phyloP scores from a whole-genome alignment of 1,139 yeast genomes.

The Candida tunisiensis region DNA sequence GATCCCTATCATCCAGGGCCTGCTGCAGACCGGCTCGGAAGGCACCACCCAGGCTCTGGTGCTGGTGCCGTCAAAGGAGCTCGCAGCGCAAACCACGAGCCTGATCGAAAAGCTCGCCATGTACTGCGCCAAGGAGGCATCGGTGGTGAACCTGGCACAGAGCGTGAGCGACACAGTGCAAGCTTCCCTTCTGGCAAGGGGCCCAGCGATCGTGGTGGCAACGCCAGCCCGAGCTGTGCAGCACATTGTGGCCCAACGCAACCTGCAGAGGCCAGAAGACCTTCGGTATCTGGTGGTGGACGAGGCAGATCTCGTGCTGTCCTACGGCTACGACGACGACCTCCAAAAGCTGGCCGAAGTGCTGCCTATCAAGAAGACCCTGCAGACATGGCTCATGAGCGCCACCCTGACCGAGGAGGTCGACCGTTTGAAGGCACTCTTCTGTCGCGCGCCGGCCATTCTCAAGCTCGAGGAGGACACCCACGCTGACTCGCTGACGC shows the following conservation, averaged over 20 bases:
- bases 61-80: slow-evolving; percentile 74
- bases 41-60: slow-evolving; percentile 28
- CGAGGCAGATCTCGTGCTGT: slow-evolving; percentile 83
- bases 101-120: slow-evolving; percentile 52
- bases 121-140: slow-evolving; percentile 54
- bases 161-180: slow-evolving; percentile 59
- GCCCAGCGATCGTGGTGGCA: slow-evolving; percentile 69
- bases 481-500: slow-evolving; percentile 44
- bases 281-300: slow-evolving; percentile 72
- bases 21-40: slow-evolving; percentile 27
- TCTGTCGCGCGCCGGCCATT: slow-evolving; percentile 78
- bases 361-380: slow-evolving; percentile 53
- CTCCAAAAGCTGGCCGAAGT: slow-evolving; percentile 39
- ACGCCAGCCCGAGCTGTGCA: slow-evolving; percentile 72
- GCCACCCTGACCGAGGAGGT: slow-evolving; percentile 89
- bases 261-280: slow-evolving; percentile 23
- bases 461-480: slow-evolving; percentile 47
- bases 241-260: slow-evolving; percentile 20
- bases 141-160: slow-evolving; percentile 57
- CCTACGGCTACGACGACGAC: slow-evolving; percentile 88
- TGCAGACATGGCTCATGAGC: slow-evolving; percentile 90
- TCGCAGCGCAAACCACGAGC: slow-evolving; percentile 66
- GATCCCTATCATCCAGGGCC: slow-evolving; percentile 59
- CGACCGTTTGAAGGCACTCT: slow-evolving; percentile 52
- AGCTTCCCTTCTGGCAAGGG: slow-evolving; percentile 47